These are phyloP conservation scores for Sphaerulina vaccinii DNA, from an alignment of 2,329 filamentous ascomycete genomes.

Conservation along the genomic window DNA sequence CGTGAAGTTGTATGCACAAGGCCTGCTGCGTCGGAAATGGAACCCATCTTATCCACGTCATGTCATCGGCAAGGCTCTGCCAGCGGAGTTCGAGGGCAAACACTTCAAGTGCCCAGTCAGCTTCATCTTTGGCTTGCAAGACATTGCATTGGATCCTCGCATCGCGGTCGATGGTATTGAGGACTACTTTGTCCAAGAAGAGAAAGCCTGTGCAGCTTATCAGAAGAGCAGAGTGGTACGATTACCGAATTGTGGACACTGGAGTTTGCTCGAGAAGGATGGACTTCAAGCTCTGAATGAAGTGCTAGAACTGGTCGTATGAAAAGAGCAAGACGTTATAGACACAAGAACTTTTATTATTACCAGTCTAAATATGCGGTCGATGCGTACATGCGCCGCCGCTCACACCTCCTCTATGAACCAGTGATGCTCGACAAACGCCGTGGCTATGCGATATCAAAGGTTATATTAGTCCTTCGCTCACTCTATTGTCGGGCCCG, in stretches of 20 bases:
- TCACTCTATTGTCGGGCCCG: too few relatives aligned
- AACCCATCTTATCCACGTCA: constrained; percentile 23
- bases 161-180: constrained; percentile 54
- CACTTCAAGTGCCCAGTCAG: constrained; percentile 53
- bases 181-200: constrained; percentile 45
- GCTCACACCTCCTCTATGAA: too few relatives aligned
- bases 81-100: neutral
- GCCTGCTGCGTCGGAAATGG: constrained; percentile 48
- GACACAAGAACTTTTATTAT: too few relatives aligned
- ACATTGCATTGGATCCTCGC: constrained; percentile 51
- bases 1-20: constrained; percentile 56
- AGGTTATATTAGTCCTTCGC: too few relatives aligned
- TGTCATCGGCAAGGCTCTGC: neutral
- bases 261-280: constrained; percentile 50
- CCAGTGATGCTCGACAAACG: too few relatives aligned
- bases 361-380: too few relatives aligned
- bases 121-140: constrained; percentile 54
- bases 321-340: neutral
- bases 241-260: constrained; percentile 54
- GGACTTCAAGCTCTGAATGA: constrained; percentile 20
- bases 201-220: neutral
- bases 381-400: too few relatives aligned
- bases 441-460: too few relatives aligned
- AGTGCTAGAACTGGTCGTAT: constrained; percentile 3
- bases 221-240: constrained; percentile 45